A percentile compares a stretch with the other conserved stretches of the same genome.
phyloP scores from a whole-genome alignment of 2,329 filamentous ascomycete species.

The Apiospora marii region DNA sequence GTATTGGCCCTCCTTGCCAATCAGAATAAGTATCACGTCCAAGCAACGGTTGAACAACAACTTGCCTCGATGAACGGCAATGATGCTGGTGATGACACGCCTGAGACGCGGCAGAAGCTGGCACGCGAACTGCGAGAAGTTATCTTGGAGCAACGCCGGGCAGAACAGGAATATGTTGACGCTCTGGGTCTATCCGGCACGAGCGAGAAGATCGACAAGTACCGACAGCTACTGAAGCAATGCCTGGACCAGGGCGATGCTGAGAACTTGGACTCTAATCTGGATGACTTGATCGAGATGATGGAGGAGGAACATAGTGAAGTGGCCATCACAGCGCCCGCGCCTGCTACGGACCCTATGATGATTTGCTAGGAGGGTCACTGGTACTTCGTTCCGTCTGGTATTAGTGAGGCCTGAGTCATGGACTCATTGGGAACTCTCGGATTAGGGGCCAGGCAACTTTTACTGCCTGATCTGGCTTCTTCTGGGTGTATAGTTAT shows the following conservation, averaged over 20 bases:
- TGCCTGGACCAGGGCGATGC: constrained; percentile 73
- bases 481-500: not conserved
- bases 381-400: not conserved
- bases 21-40: constrained; percentile 61
- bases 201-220: constrained; percentile 77
- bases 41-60: constrained; percentile 60
- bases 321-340: constrained; percentile 35
- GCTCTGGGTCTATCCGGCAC: constrained; percentile 74
- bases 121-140: constrained; percentile 64
- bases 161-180: constrained; percentile 73
- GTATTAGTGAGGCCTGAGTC: not conserved
- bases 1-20: constrained; percentile 58
- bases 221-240: constrained; percentile 72
- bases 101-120: constrained; percentile 64
- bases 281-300: constrained; percentile 67
- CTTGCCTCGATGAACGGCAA: constrained; percentile 61
- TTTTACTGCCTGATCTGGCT: not conserved
- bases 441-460: not conserved
- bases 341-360: constrained; percentile 1
- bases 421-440: not conserved
- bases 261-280: constrained; percentile 71
- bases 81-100: constrained; percentile 50
- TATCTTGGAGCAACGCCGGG: constrained; percentile 65
- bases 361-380: constrained; percentile 8
- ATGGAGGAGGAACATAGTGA: constrained; percentile 69